Percentiles rank a stretch among this genome's conserved stretches.
phyloP scores from a whole-genome alignment of 2,329 filamentous ascomycete genomes.

The Botrytis medusae region DNA sequence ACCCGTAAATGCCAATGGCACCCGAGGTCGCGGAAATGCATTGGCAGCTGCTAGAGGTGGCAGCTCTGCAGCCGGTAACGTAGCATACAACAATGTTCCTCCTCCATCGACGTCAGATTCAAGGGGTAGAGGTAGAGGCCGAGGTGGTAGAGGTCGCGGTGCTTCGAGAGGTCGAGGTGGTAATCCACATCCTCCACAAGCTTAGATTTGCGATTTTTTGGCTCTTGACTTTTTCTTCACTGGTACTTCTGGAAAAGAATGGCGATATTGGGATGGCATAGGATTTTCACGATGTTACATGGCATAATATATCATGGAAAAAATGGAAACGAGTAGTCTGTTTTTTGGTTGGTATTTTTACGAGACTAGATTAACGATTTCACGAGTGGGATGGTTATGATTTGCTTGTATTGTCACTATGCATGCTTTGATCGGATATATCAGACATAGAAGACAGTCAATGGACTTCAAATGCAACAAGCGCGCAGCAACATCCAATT shows the following conservation, averaged over 20 bases:
- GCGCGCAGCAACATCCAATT: neutral
- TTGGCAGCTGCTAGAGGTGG: conserved; percentile 33
- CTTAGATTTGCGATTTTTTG: conserved; percentile 11
- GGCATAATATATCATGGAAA: neutral
- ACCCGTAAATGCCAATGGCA: conserved; percentile 26
- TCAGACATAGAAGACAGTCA: neutral
- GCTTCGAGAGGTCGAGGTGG: conserved; percentile 32
- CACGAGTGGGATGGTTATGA: conserved; percentile 1
- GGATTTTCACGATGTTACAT: neutral
- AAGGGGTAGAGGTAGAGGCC: conserved; percentile 41
- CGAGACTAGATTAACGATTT: conserved; percentile 14
- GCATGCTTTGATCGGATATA: conserved; percentile 3
- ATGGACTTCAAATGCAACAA: neutral
- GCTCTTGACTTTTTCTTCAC: conserved; percentile 3
- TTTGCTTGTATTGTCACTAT: conserved; percentile 3
- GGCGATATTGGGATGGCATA: conserved; percentile 7
- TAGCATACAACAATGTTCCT: conserved; percentile 56
- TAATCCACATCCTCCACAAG: conserved; percentile 17
- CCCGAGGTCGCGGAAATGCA: conserved; percentile 28
- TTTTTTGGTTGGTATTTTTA: neutral
- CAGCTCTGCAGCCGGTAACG: conserved; percentile 21
- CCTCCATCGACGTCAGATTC: conserved; percentile 59
- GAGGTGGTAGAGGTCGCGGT: conserved; percentile 36
- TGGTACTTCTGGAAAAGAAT: conserved; percentile 11
- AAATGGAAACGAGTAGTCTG: neutral